phyloP scores from a whole-genome alignment of 345 rosid genomes.

The Anastatica hierochuntica region DNA sequence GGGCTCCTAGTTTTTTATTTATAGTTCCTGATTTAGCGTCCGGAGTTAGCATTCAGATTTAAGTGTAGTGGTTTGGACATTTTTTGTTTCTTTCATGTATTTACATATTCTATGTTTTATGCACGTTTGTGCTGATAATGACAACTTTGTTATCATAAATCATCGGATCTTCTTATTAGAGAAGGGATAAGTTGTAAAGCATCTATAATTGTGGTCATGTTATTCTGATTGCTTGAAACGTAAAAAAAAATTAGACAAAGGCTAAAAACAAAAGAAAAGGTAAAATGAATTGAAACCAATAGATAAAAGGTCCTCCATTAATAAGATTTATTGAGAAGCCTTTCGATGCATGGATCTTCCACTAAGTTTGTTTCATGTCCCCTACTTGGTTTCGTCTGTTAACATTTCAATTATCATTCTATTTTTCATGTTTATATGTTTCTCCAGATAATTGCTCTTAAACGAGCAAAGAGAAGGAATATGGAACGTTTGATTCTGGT shows the following conservation, averaged over 20 bases:
- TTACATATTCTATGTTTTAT: slow-evolving; percentile 11
- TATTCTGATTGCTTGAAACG: neutral
- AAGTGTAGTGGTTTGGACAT: too few species aligned
- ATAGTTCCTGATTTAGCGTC: too few species aligned
- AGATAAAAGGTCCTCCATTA: neutral
- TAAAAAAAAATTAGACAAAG: neutral
- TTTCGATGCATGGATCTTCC: neutral
- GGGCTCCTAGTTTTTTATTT: too few species aligned
- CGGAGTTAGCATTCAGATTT: too few species aligned
- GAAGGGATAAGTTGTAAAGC: slow-evolving; percentile 67
- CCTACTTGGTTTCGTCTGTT: slow-evolving; percentile 1
- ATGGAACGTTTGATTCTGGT: slow-evolving; percentile 95
- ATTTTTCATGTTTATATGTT: slow-evolving; percentile 2
- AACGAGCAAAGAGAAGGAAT: slow-evolving; percentile 98
- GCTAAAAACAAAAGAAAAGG: too few species aligned
- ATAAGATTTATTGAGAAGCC: neutral
- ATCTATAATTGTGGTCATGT: neutral
- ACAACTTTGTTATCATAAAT: slow-evolving; percentile 78
- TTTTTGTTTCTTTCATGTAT: neutral
- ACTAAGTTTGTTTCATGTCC: neutral
- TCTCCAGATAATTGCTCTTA: slow-evolving; percentile 78
- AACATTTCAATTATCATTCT: neutral
- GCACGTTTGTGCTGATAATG: slow-evolving; percentile 86
- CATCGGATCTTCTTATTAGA: slow-evolving; percentile 86
- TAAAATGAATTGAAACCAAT: neutral